Conservation (phyloP, 2,329 filamentous ascomycete genomes). For the Phialocephala sp. region DNA sequence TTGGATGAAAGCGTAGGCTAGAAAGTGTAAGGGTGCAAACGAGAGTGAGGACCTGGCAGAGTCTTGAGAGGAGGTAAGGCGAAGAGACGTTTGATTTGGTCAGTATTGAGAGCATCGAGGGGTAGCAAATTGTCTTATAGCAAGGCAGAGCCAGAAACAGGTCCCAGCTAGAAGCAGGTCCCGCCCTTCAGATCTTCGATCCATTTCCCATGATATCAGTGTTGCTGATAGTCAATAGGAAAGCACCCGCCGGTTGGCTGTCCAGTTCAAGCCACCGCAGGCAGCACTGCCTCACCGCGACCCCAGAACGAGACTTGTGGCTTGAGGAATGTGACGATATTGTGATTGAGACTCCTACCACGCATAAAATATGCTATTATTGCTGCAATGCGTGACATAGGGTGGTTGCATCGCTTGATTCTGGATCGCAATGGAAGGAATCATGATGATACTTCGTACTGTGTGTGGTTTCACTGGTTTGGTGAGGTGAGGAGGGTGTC, state of each 20-base stretch:
- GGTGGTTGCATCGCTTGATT: not conserved
- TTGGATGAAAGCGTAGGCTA: not conserved
- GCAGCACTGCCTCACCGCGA: conserved; percentile 9
- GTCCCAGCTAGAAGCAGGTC: conserved; percentile 1
- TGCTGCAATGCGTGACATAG: not conserved
- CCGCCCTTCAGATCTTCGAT: conserved; percentile 8
- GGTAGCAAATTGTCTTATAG: conserved; percentile 9
- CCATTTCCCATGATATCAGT: conserved; percentile 2
- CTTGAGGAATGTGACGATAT: not conserved
- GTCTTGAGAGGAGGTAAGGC: not conserved
- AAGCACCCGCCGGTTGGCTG: not conserved
- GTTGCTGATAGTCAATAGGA: conserved; percentile 1
- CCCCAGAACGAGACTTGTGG: not conserved
- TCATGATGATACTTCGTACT: not conserved
- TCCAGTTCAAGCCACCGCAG: conserved; percentile 2
- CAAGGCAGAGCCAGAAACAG: not conserved
- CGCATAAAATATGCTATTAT: not conserved
- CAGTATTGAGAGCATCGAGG: not conserved
- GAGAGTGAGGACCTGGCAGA: not conserved
- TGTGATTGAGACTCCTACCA: not conserved
- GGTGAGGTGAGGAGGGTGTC: not conserved
- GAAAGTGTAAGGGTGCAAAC: no score
- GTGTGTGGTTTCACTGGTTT: not conserved
- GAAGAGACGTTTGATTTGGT: not conserved
- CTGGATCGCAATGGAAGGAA: not conserved